A percentile compares a stretch with the other conserved stretches of the same genome.
Evolutionary conservation across 345 rosid genomes (phyloP).

Genomic region (Brassica cretica): DNA sequence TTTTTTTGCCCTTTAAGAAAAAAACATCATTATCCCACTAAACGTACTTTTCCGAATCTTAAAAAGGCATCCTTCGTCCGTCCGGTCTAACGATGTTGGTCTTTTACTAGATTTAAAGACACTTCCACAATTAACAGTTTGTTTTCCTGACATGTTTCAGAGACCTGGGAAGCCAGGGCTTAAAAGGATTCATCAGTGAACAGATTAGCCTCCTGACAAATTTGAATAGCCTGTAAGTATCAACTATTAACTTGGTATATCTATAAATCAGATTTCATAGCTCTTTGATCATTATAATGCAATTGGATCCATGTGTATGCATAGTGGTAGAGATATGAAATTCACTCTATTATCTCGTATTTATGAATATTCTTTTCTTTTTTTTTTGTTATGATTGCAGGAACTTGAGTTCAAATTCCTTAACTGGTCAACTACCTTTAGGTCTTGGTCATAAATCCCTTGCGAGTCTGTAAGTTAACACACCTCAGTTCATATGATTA

Average conservation of each 20-base stretch:
- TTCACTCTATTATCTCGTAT: not conserved
- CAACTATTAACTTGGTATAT: constrained; percentile 22
- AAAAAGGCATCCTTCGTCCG: too few species aligned
- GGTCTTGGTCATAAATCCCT: constrained; percentile 83
- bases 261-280: not conserved
- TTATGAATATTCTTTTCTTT: not conserved
- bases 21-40: too few species aligned
- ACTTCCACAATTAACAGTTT: too few species aligned
- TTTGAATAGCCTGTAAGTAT: constrained; percentile 89
- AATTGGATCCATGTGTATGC: not conserved
- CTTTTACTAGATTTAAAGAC: too few species aligned
- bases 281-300: not conserved
- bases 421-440: constrained; percentile 67
- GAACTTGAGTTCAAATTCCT: constrained; percentile 79
- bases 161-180: constrained; percentile 89
- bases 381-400: constrained; percentile 41
- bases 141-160: constrained; percentile 44
- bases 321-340: not conserved
- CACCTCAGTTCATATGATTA: not conserved
- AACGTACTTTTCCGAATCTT: too few species aligned
- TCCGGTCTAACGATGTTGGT: too few species aligned
- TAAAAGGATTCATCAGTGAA: constrained; percentile 85
- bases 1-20: too few species aligned
- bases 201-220: constrained; percentile 73
- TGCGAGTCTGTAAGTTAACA: constrained; percentile 62